Evolutionary conservation across 441 rosid genomes (phyloP).

Genomic region (Breynia disticha): DNA sequence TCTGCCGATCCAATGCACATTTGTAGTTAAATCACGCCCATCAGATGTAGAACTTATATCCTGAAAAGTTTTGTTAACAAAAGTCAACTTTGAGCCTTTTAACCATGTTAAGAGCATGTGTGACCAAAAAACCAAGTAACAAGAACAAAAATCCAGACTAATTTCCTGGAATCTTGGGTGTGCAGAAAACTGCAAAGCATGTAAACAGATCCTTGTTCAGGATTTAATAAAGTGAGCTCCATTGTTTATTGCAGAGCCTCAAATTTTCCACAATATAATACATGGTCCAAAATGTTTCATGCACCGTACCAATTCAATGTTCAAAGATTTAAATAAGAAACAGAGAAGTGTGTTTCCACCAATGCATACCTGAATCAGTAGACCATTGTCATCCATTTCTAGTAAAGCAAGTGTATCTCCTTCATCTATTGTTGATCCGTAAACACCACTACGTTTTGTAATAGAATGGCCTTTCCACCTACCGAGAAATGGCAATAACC

Average conservation of each 20-base stretch:
- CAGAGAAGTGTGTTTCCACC: not conserved
- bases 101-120: no score
- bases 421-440: conserved; percentile 74
- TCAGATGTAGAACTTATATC: conserved; percentile 35
- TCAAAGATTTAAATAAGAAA: no score
- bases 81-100: not conserved
- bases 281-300: no score
- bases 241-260: no score
- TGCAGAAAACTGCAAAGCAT: no score
- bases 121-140: no score
- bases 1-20: conserved; percentile 58
- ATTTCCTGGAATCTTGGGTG: no score
- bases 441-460: conserved; percentile 81
- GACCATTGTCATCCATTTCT: conserved; percentile 56
- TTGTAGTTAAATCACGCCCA: conserved; percentile 32
- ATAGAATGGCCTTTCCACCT: conserved; percentile 77
- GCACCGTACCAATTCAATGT: no score
- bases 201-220: no score
- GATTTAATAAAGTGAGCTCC: no score
- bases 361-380: conserved; percentile 48
- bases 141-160: no score
- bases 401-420: conserved; percentile 49
- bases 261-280: no score
- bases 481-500: conserved; percentile 68
- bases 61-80: conserved; percentile 25